Base-by-base conservation (phyloP, 345 rosid genomes). In the Anastatica hierochuntica region DNA sequence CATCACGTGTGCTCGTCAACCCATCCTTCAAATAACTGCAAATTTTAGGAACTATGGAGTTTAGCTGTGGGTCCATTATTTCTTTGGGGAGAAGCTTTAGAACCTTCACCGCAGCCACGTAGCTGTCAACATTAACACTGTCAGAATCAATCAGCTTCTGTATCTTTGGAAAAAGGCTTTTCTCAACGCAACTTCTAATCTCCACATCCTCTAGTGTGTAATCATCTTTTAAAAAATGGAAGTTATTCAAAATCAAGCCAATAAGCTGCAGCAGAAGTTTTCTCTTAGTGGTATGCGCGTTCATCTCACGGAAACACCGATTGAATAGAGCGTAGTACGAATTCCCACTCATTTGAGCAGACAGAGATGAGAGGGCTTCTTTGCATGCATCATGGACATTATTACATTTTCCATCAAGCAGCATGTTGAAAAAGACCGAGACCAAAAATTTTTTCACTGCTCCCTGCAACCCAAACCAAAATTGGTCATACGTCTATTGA, bases 81-180 rank as follows among this genome's bases (percentile, higher is more conserved):
- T 83, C 95, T 41, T 69, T 80, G 0, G 95, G 94, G 53, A 92
- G 95, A 49, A 88, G 73, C 80, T 92, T 92, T 29, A 92, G 72
- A 49, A 92, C 75, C 80, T 92, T 92, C 64, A 92, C 70, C 29
- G 73, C 78, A 56, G 88, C 94, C 48, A 84, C 74, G 50, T 68
- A 75, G 64, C 83, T 67, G 53, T 71, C 72, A 36, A 85, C 94
- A 64, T 83, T 78, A 41, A 80, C 72, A 68, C 77, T 81, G 35
- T 79, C 90, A 54, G 81, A 62, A 70, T 76, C 90, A 56, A 88
- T 68, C 41, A 79, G 60, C 40, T 79, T 81, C 62, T 79, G 86
- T 40, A 88, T 67, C 77, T 76, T 90, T 1, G 90, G 97, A 23
- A 81, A 77, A 63, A 83, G 43, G 57, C 48, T 53, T 67, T 83